phyloP scores from a whole-genome alignment of 345 rosid genomes.

The Turnera subulata region DNA sequence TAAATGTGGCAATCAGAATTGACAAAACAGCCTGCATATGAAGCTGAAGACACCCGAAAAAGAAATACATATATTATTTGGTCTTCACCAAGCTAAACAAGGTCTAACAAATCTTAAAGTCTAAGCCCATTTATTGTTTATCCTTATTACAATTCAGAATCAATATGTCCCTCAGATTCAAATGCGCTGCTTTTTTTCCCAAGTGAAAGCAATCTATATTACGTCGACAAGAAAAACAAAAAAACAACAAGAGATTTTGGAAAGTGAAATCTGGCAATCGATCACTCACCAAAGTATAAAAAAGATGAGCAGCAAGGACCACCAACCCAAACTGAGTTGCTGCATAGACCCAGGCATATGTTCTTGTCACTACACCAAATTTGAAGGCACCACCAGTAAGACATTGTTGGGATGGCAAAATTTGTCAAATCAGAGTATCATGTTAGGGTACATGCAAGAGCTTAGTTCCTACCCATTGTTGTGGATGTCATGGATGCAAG shows the following conservation, averaged over 20 bases:
- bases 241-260: too few relatives aligned
- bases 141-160: background rate
- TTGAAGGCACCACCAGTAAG: slow-evolving; percentile 7
- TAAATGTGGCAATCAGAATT: slow-evolving; percentile 66
- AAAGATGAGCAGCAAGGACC: slow-evolving; percentile 70
- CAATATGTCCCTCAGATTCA: background rate
- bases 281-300: slow-evolving; percentile 62
- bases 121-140: background rate
- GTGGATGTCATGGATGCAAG: slow-evolving; percentile 93
- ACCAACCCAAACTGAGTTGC: slow-evolving; percentile 59
- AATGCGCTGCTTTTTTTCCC: background rate
- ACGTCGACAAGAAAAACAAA: background rate
- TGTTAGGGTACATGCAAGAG: background rate
- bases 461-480: slow-evolving; percentile 70
- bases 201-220: too few relatives aligned
- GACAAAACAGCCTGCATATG: slow-evolving; percentile 61
- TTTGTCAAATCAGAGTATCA: background rate
- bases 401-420: background rate
- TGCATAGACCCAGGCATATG: slow-evolving; percentile 69
- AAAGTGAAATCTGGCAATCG: background rate
- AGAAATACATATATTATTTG: too few relatives aligned
- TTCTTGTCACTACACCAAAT: slow-evolving; percentile 49
- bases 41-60: slow-evolving; percentile 50
- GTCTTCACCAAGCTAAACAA: too few relatives aligned
- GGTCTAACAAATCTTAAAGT: too few relatives aligned